Base-by-base conservation (phyloP, 257 asterid species). In the Capsicum chinense region DNA sequence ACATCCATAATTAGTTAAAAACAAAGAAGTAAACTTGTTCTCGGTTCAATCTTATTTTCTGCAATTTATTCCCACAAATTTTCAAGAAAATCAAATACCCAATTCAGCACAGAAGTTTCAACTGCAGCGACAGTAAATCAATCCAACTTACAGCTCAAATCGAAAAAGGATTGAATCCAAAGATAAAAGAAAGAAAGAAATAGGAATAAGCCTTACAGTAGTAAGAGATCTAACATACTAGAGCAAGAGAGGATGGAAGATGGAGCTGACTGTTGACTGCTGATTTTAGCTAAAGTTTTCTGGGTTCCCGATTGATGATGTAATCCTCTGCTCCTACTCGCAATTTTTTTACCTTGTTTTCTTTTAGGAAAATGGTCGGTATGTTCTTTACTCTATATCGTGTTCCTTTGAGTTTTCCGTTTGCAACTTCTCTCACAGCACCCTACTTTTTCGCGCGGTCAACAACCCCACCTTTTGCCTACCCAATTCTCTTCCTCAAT, bases 201-300 rank as follows among this genome's bases (percentile, higher is more conserved):
- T 8, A 10, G 69, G 39, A 21, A 62, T 44, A 48, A 73, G 42
- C n/a, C 81, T 74, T 74, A 74, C 81, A 74, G 62, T 11, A 50
- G 62, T 50, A 4, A 39, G 21, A 74, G 62, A 74, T 74, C 81
- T 21, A 74, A 52, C 80, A 74, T 19, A 73, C 39, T n/a, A 73
- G n/a, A 74, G 42, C n/a, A 6, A 73, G 79, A 63, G 69, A 26
- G 15, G 9, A 64, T 64, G 8, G 1, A 0, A 71, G 39, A 47
- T 71, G 58, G 58, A 50, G 62, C 50, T 50, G 60, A 73, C 42
- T 11, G 17, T 9, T n/a, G 39, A 71, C 42, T 11, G 17, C 16
- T n/a, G 39, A 71, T 47, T 48, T 70, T 17, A 71, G 37, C 57
- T 71, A 44, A 70, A 71, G 39, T 50, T 71, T 47, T 73, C 9